phyloP scores from a whole-genome alignment of 805 yeast genomes.

The Candida glaebosa region DNA sequence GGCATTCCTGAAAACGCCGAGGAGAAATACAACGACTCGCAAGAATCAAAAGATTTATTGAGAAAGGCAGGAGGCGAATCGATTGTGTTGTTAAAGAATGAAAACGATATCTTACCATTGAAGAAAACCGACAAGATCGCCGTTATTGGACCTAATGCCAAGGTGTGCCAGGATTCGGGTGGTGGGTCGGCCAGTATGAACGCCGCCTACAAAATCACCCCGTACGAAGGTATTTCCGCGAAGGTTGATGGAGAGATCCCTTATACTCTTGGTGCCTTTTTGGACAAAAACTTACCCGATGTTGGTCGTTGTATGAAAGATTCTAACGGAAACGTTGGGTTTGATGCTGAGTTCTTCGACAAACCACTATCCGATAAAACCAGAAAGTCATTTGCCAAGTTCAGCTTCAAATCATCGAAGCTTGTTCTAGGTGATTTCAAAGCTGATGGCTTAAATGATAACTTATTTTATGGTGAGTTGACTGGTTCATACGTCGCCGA shows the following conservation, averaged over 20 bases:
- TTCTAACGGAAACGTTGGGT: constrained; percentile 21
- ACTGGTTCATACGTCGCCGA: constrained; percentile 46
- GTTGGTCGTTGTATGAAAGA: constrained; percentile 18
- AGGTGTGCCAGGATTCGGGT: constrained; percentile 48
- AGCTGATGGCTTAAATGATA: constrained; percentile 16
- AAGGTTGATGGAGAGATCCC: constrained; percentile 17
- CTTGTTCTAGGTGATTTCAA: constrained; percentile 22
- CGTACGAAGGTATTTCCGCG: constrained; percentile 42
- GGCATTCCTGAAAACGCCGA: constrained; percentile 39
- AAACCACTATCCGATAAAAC: constrained; percentile 4
- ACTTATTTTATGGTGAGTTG: constrained; percentile 41
- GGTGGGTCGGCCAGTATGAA: constrained; percentile 60
- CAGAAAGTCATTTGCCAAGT: constrained; percentile 15
- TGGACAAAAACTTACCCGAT: constrained; percentile 30
- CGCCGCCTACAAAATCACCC: constrained; percentile 47
- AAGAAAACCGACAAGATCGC: constrained; percentile 31
- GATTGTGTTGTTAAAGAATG: constrained; percentile 56
- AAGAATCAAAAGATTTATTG: constrained; percentile 41
- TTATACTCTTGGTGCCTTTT: constrained; percentile 32
- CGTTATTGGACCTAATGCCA: constrained; percentile 61
- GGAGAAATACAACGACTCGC: constrained; percentile 40
- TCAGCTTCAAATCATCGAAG: constrained; percentile 18
- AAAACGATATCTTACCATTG: constrained; percentile 45
- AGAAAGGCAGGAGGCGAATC: constrained; percentile 49
- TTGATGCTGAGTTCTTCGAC: constrained; percentile 17